Evolutionary conservation across 2,329 filamentous ascomycete genomes (phyloP), one percentile per base, ranked within the genome.

Genomic region (Fusarium sp.): DNA sequence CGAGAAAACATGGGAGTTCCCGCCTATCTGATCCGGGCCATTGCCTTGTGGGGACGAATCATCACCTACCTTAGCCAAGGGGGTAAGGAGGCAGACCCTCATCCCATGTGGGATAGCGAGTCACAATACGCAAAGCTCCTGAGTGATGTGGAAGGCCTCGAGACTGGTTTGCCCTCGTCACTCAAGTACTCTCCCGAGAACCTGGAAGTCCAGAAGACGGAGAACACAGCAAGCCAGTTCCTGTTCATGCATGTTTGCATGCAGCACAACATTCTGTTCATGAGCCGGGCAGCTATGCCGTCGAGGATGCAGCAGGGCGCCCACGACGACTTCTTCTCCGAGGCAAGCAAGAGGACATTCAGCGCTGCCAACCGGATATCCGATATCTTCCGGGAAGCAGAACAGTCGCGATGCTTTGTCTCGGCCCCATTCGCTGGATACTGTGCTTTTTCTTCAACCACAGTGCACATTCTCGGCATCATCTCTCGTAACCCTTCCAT

Each of bases 371-470:
- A 94, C 79, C 90, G 92, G 72, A 96, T 98, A 63, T 98, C 96
- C 0, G 90, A 92, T 34, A 86, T 98, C 54, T 89, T 98, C 59
- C 92, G 92, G 74, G 94, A 97, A 74, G 91, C 93, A 4, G 93
- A 95, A 78, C 89, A 93, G 14, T 69, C 76, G 3, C 80, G 82
- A 27, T 92, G 96, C 80, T 91, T 93, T 69, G 90, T 98, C 9
- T 92, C 95, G 0, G 96, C 95, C 1, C 96, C 96, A 0, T 98
- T 98, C 81, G 93, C 95, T 2, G 96, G 96, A 1, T 99, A 98
- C 82, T 97, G 94, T 77, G 95, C 96, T 2, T 98, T 98, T 80
- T 91, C 95, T 24, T 95, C 96, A 2, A 96, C 94, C 62, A 97
- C 94, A 0, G 93, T 98, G n/a, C 96, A 98, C 79, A 93, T 98